A percentile compares a stretch with the other conserved stretches of the same genome.
Evolutionary conservation across 2,329 filamentous ascomycete genomes (phyloP).

Genomic region (Penicillium concentricum): DNA sequence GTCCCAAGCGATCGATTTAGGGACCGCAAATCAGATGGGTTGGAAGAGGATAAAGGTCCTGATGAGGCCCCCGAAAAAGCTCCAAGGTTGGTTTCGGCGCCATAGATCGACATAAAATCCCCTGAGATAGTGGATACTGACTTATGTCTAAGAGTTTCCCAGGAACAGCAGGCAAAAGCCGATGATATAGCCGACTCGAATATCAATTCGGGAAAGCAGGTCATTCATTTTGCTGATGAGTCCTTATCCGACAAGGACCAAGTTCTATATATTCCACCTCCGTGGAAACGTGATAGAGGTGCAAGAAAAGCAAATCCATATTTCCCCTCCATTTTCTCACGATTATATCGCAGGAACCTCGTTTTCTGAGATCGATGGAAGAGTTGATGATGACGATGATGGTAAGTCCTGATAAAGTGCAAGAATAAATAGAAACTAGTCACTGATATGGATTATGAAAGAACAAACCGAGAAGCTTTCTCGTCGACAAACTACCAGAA

Average conservation of each 20-base stretch:
- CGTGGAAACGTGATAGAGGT: constrained; percentile 24
- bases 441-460: neutral
- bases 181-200: neutral
- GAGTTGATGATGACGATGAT: constrained; percentile 9
- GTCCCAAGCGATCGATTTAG: neutral
- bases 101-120: neutral
- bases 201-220: neutral
- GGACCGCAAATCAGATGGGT: neutral
- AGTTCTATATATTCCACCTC: constrained; percentile 29
- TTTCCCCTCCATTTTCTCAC: neutral
- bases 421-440: neutral
- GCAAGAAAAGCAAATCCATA: neutral
- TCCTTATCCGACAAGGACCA: constrained; percentile 15
- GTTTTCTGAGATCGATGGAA: constrained; percentile 27
- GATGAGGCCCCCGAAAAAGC: neutral
- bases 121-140: neutral
- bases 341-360: constrained; percentile 19
- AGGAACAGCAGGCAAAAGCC: neutral
- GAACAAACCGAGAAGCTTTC: neutral
- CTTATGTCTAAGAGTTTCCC: neutral
- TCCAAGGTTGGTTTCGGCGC: constrained; percentile 2
- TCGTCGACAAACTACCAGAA: constrained; percentile 3
- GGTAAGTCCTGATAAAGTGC: constrained; percentile 24
- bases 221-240: constrained; percentile 10
- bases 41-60: neutral